Evolutionary conservation across 495 filamentous ascomycete genomes (phyloP).

Genomic region (Trichodelitschia bisporula): DNA sequence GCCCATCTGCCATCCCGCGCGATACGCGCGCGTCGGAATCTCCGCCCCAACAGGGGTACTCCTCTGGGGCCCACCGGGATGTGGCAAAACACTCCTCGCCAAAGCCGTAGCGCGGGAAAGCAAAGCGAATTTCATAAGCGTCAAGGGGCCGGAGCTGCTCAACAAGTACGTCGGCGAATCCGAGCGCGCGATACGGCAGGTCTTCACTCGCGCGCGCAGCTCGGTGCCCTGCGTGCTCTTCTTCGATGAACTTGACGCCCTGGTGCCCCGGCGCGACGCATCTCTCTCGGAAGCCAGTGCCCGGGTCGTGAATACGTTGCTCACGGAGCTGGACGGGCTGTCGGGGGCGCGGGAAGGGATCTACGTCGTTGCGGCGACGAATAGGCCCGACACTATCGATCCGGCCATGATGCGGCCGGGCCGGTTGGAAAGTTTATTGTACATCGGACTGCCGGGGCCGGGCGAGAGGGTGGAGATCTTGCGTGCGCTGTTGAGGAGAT

Average conservation of each 20-base stretch:
- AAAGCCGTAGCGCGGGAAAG: constrained; percentile 93
- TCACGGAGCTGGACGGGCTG: constrained; percentile 89
- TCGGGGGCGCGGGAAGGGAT: constrained; percentile 50
- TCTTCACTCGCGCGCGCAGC: constrained; percentile 70
- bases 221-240: constrained; percentile 85
- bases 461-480: constrained; percentile 72
- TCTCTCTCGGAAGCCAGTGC: constrained; percentile 59
- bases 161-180: constrained; percentile 95
- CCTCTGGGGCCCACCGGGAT: constrained; percentile 91
- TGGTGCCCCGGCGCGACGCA: constrained; percentile 67
- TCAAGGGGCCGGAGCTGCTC: constrained; percentile 83
- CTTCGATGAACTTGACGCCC: constrained; percentile 90
- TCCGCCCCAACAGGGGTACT: constrained; percentile 74
- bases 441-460: constrained; percentile 63
- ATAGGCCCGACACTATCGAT: constrained; percentile 90
- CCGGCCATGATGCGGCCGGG: constrained; percentile 85
- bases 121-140: constrained; percentile 90
- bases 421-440: constrained; percentile 67
- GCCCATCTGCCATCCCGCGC: constrained; percentile 65
- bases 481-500: constrained; percentile 45
- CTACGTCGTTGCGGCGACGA: constrained; percentile 88
- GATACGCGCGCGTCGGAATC: constrained; percentile 62
- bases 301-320: constrained; percentile 80
- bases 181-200: constrained; percentile 75
- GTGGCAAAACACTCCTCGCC: constrained; percentile 87